Conservation (phyloP, 148 eudicot genomes). For the Fallopia convolvulus region DNA sequence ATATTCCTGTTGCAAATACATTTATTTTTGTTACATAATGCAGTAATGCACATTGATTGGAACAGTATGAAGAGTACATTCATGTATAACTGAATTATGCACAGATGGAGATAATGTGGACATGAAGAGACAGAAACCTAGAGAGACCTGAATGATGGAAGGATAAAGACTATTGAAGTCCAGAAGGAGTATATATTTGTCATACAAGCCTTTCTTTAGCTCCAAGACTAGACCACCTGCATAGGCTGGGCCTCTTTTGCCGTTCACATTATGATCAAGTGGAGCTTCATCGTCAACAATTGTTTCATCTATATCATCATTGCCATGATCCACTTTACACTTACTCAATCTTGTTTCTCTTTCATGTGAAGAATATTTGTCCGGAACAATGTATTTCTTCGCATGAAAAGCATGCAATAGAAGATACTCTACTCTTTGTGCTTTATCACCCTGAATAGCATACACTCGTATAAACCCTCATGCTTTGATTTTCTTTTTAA, state of each 20-base stretch:
- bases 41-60: not conserved
- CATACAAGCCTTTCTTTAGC: constrained; percentile 92
- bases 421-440: constrained; percentile 94
- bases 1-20: constrained; percentile 53
- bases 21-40: not conserved
- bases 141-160: constrained; percentile 85
- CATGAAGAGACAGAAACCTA: not conserved
- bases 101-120: not conserved
- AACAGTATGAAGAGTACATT: not conserved
- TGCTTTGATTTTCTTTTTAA: not conserved
- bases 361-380: constrained; percentile 57
- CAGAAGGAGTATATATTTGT: constrained; percentile 83
- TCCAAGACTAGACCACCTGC: constrained; percentile 96
- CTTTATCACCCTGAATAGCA: constrained; percentile 80
- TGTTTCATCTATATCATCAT: constrained; percentile 33
- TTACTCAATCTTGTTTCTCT: constrained; percentile 57
- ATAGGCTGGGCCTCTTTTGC: constrained; percentile 85
- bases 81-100: not conserved
- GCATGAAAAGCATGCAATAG: constrained; percentile 92
- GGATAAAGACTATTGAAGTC: constrained; percentile 99
- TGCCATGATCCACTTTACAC: constrained; percentile 42
- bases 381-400: constrained; percentile 87
- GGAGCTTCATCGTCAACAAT: constrained; percentile 41
- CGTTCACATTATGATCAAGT: constrained; percentile 41
- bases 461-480: not conserved